Conservation (phyloP, 106 monocot species). For the Amphibolis antarctica region DNA sequence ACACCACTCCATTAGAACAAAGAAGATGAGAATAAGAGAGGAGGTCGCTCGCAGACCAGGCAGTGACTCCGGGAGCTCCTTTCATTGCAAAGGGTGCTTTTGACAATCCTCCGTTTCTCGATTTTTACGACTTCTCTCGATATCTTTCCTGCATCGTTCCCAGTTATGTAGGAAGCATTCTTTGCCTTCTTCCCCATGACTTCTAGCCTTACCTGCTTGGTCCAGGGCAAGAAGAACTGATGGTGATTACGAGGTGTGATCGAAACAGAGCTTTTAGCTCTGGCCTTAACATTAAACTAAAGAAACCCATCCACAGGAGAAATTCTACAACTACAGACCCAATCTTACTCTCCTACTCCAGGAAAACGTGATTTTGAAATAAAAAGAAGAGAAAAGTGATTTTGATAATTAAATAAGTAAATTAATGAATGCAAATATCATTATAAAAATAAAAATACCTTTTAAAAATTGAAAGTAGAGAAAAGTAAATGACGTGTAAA, state of each 20-base stretch:
- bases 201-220: conserved; percentile 54
- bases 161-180: conserved; percentile 77
- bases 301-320: not conserved
- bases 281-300: too few relatives aligned
- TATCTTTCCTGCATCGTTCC: conserved; percentile 91
- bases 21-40: not conserved
- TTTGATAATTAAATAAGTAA: too few relatives aligned
- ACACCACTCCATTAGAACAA: not conserved
- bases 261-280: too few relatives aligned
- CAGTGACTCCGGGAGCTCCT: conserved; percentile 95
- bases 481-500: too few relatives aligned
- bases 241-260: not conserved
- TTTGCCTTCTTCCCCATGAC: conserved; percentile 94
- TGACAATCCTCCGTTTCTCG: conserved; percentile 83
- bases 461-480: too few relatives aligned
- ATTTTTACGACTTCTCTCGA: conserved; percentile 85
- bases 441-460: too few relatives aligned
- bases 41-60: conserved; percentile 50
- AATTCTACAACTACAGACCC: too few relatives aligned
- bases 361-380: too few relatives aligned
- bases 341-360: too few relatives aligned
- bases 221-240: not conserved
- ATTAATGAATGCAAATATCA: too few relatives aligned
- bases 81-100: conserved; percentile 88
- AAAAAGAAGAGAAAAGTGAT: too few relatives aligned